These are phyloP conservation scores for Ogataea minuta DNA, from an alignment of 805 yeast genomes.

Conservation along the genomic window DNA sequence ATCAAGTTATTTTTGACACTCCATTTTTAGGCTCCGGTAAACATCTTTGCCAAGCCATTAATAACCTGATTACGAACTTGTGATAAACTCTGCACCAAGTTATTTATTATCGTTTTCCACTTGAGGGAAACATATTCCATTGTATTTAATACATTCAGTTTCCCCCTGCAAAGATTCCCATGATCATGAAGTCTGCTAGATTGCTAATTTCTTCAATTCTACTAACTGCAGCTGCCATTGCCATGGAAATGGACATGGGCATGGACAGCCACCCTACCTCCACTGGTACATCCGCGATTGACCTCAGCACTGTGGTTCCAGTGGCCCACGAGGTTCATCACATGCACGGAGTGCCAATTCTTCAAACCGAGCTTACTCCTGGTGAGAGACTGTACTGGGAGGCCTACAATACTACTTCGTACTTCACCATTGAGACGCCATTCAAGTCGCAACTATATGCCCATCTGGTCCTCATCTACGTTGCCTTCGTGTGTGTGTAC, in stretches of 20 bases:
- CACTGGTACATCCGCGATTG: background rate
- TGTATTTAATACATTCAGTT: background rate
- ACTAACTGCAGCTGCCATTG: background rate
- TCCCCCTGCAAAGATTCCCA: background rate
- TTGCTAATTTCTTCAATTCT: background rate
- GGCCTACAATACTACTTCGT: conserved; percentile 72
- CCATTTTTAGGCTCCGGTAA: too few species aligned
- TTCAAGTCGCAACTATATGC: conserved; percentile 49
- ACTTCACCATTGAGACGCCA: conserved; percentile 52
- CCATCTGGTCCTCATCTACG: conserved; percentile 48
- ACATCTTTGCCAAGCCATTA: too few species aligned
- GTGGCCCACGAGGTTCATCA: conserved; percentile 47
- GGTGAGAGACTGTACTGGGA: conserved; percentile 80
- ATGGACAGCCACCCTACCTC: conserved; percentile 5
- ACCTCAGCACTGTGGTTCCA: conserved; percentile 30
- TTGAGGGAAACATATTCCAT: background rate
- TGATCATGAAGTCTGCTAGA: background rate
- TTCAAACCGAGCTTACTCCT: conserved; percentile 62
- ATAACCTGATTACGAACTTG: too few species aligned
- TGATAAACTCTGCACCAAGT: too few species aligned
- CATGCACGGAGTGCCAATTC: conserved; percentile 72
- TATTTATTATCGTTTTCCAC: too few species aligned
- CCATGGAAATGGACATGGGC: conserved; percentile 13
- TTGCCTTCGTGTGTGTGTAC: conserved; percentile 53
- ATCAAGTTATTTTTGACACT: too few species aligned